Evolutionary conservation across 768 basidiomycete species (phyloP).

Genomic region (Tricholoma bakamatsutake): DNA sequence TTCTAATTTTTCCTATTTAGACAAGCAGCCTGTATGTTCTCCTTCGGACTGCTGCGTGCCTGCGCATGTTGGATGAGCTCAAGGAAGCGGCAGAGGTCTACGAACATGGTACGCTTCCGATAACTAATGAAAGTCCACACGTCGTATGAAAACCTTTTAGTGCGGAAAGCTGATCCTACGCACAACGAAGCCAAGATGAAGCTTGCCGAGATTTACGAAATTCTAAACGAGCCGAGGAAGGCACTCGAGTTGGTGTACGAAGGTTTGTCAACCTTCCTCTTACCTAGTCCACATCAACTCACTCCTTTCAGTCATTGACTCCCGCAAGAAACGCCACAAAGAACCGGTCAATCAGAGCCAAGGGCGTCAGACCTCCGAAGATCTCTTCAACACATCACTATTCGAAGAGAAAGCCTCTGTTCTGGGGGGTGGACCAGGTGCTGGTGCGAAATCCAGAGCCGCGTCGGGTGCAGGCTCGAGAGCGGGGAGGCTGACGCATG

Average conservation of each 20-base stretch:
- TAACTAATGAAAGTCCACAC: background rate
- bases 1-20: slow-evolving; percentile 28
- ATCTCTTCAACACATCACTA: slow-evolving; percentile 38
- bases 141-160: slow-evolving; percentile 31
- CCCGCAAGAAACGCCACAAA: slow-evolving; percentile 43
- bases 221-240: slow-evolving; percentile 69
- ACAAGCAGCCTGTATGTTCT: slow-evolving; percentile 70
- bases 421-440: background rate
- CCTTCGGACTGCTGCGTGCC: slow-evolving; percentile 76
- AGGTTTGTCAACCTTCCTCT: slow-evolving; percentile 39
- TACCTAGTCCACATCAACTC: background rate
- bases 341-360: slow-evolving; percentile 14
- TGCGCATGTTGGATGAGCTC: slow-evolving; percentile 68
- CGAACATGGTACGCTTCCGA: slow-evolving; percentile 50
- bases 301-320: slow-evolving; percentile 45
- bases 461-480: background rate
- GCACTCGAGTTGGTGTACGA: slow-evolving; percentile 82
- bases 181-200: slow-evolving; percentile 85
- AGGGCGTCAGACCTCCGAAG: slow-evolving; percentile 3
- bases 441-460: slow-evolving; percentile 26
- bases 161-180: slow-evolving; percentile 65
- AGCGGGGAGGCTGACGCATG: slow-evolving; percentile 50
- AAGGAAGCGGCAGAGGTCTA: slow-evolving; percentile 80
- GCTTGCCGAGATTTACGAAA: slow-evolving; percentile 86
- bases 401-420: slow-evolving; percentile 48